Percentiles rank a stretch among this genome's conserved stretches.
Conservation (phyloP, 495 filamentous ascomycete species). For the Podospora didyma region DNA sequence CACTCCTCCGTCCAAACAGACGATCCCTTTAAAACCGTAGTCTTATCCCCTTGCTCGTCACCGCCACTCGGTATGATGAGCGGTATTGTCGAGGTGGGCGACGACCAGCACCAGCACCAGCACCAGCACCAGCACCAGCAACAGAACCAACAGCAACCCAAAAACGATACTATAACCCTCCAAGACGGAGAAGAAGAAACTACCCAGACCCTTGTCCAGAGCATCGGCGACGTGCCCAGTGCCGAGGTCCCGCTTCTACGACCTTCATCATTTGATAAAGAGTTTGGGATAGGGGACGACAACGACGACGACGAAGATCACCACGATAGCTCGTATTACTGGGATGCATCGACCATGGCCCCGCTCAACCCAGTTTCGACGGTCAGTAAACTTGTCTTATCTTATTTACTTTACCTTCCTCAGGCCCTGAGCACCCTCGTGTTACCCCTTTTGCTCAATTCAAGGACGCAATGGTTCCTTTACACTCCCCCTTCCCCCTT, state of each 20-base stretch:
- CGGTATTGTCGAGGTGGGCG: conserved; percentile 5
- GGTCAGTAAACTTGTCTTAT: conserved; percentile 38
- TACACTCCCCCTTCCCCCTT: too few relatives aligned
- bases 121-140: too few relatives aligned
- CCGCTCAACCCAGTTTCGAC: conserved; percentile 52
- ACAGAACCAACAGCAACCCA: too few relatives aligned
- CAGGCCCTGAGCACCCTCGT: too few relatives aligned
- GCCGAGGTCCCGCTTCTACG: neutral
- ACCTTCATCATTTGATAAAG: neutral
- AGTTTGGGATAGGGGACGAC: neutral
- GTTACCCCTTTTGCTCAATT: too few relatives aligned
- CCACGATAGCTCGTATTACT: conserved; percentile 38
- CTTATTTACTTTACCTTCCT: neutral
- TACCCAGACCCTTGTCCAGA: conserved; percentile 8
- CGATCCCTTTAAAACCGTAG: too few relatives aligned
- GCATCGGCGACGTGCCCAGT: neutral
- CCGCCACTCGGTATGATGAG: conserved; percentile 4
- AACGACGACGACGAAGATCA: conserved; percentile 11
- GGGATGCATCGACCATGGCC: conserved; percentile 52
- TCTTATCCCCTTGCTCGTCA: too few relatives aligned
- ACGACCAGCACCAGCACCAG: conserved; percentile 4
- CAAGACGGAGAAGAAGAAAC: conserved; percentile 2
- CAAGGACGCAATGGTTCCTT: too few relatives aligned
- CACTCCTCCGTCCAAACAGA: too few relatives aligned
- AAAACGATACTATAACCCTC: neutral